Evolutionary conservation across 352 stramenopile genomes (phyloP).

Genomic region (Pythium angustatum): DNA sequence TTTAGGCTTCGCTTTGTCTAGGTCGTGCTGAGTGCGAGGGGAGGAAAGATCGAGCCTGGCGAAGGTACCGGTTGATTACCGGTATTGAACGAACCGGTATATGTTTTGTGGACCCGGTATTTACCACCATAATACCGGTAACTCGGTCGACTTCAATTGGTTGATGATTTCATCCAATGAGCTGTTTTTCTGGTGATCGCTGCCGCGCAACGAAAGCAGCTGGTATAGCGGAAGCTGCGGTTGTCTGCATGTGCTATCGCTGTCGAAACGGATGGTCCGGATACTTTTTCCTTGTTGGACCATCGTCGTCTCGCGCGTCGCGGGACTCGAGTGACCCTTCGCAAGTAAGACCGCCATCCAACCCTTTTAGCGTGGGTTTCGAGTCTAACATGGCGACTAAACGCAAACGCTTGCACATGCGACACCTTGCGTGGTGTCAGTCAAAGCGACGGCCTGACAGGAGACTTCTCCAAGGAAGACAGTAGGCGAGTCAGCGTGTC

Average conservation of each 20-base stretch:
- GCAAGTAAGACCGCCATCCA: background rate
- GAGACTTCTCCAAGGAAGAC: too few relatives aligned
- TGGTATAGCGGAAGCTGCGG: background rate
- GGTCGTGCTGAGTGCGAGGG: background rate
- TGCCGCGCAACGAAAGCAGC: background rate
- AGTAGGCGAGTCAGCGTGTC: too few relatives aligned
- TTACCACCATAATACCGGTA: too few relatives aligned
- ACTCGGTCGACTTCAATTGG: background rate
- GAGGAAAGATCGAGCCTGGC: background rate
- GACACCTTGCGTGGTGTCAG: too few relatives aligned
- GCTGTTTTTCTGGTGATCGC: background rate
- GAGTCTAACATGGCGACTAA: too few relatives aligned
- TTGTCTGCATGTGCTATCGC: background rate
- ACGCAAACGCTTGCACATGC: too few relatives aligned
- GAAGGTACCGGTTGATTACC: background rate
- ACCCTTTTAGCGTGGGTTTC: too few relatives aligned
- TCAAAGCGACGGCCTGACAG: too few relatives aligned
- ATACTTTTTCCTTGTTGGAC: background rate
- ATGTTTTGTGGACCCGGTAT: background rate
- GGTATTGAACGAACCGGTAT: background rate
- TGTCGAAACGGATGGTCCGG: background rate
- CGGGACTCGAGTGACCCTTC: background rate
- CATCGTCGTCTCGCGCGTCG: background rate
- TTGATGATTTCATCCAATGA: background rate
- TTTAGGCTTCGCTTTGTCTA: conserved; percentile 4